These are phyloP conservation scores for Inonotus obliquus DNA, from an alignment of 1,284 basidiomycete species.

Conservation along the genomic window DNA sequence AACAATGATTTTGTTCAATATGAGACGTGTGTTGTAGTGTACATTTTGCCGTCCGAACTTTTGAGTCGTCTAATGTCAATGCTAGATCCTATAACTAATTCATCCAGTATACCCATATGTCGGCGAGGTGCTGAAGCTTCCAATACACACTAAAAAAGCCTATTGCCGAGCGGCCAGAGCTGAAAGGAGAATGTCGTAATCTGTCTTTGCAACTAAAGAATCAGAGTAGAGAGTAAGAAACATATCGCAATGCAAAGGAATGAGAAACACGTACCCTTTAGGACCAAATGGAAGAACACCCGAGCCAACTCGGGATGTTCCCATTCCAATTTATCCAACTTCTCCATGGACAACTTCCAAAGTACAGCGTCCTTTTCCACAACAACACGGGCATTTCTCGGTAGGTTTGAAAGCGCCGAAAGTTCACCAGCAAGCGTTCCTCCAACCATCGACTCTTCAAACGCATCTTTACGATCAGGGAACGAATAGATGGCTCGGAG, in stretches of 20 bases:
- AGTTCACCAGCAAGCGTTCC: slow-evolving; percentile 89
- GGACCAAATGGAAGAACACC: slow-evolving; percentile 65
- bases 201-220: slow-evolving; percentile 65
- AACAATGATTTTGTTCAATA: not conserved
- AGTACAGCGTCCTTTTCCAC: slow-evolving; percentile 75
- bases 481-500: slow-evolving; percentile 79
- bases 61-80: slow-evolving; percentile 10
- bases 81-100: slow-evolving; percentile 4
- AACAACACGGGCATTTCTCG: slow-evolving; percentile 81
- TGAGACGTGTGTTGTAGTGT: not conserved
- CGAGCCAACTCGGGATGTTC: slow-evolving; percentile 65
- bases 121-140: not conserved
- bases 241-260: not conserved
- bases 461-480: slow-evolving; percentile 55
- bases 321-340: slow-evolving; percentile 54
- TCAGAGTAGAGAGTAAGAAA: not conserved
- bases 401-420: slow-evolving; percentile 69
- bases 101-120: not conserved
- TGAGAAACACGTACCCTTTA: slow-evolving; percentile 61
- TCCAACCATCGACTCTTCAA: slow-evolving; percentile 89
- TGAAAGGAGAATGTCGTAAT: slow-evolving; percentile 71
- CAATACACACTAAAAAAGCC: not conserved
- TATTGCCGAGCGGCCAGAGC: slow-evolving; percentile 67
- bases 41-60: not conserved
- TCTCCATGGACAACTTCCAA: slow-evolving; percentile 69